Conservation (phyloP, 371 early-diverging fungal genomes). For the Mortierella sp. region DNA sequence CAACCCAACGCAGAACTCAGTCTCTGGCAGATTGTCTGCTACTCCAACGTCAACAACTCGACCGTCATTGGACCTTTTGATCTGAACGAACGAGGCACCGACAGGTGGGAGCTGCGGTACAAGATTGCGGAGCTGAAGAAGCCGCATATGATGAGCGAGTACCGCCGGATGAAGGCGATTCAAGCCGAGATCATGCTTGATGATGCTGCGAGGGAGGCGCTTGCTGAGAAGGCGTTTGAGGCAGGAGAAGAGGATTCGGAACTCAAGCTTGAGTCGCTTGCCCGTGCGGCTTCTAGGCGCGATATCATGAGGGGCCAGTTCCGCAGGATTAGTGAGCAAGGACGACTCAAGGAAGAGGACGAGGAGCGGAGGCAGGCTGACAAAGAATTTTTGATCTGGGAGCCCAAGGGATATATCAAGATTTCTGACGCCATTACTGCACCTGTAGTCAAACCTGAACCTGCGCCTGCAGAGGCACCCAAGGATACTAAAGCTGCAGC, state of each 20-base stretch:
- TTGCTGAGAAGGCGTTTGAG: constrained; percentile 16
- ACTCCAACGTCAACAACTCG: constrained; percentile 45
- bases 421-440: background rate
- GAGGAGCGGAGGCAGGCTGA: constrained; percentile 40
- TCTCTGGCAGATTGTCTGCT: constrained; percentile 57
- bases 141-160: constrained; percentile 54
- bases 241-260: background rate
- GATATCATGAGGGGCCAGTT: constrained; percentile 39
- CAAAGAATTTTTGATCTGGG: constrained; percentile 47
- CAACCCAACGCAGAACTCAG: constrained; percentile 50
- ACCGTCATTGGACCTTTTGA: constrained; percentile 48
- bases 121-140: constrained; percentile 54
- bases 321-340: constrained; percentile 48
- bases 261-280: background rate
- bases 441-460: background rate
- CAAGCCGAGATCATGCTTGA: constrained; percentile 50
- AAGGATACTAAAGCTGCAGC: background rate
- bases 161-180: constrained; percentile 43
- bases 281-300: constrained; percentile 20
- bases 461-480: background rate
- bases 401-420: constrained; percentile 55
- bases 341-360: constrained; percentile 40
- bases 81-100: constrained; percentile 36
- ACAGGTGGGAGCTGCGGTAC: constrained; percentile 52
- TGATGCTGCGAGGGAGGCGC: constrained; percentile 33